Percentiles rank a stretch among this genome's conserved stretches.
phyloP scores from a whole-genome alignment of 371 early-diverging fungal species.

The Mucor lusitanicus region DNA sequence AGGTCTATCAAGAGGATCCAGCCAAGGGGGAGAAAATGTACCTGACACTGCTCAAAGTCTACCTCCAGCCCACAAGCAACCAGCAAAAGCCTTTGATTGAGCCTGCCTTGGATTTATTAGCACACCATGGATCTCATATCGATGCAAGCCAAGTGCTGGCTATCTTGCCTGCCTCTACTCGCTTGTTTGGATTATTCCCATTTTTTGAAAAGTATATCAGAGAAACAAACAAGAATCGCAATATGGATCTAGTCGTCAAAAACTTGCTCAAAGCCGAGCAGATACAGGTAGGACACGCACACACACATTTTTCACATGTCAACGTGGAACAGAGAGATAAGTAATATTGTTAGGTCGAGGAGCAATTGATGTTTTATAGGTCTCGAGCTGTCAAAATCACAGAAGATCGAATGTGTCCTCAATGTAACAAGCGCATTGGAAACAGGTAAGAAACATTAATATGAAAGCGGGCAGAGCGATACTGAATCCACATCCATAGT shows the following conservation, averaged over 20 bases:
- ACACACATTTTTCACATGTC: not conserved
- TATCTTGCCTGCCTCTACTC: slow-evolving; percentile 58
- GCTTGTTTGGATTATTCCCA: slow-evolving; percentile 56
- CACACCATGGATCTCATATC: slow-evolving; percentile 72
- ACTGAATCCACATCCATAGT: slow-evolving; percentile 21
- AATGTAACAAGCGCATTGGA: slow-evolving; percentile 80
- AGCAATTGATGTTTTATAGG: slow-evolving; percentile 65
- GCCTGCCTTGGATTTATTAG: slow-evolving; percentile 64
- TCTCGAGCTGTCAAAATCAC: slow-evolving; percentile 72
- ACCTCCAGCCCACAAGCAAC: slow-evolving; percentile 54
- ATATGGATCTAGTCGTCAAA: slow-evolving; percentile 69
- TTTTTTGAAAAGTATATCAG: slow-evolving; percentile 75
- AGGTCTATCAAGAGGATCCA: slow-evolving; percentile 59
- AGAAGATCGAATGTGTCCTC: slow-evolving; percentile 80
- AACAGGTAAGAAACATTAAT: slow-evolving; percentile 58
- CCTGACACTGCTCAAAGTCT: slow-evolving; percentile 64
- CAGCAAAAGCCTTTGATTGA: slow-evolving; percentile 58
- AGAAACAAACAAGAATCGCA: slow-evolving; percentile 62
- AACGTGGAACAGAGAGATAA: not conserved
- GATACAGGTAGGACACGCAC: slow-evolving; percentile 52
- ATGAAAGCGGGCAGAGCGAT: not conserved
- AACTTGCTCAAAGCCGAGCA: slow-evolving; percentile 72
- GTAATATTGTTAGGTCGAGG: slow-evolving; percentile 57
- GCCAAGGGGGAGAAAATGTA: slow-evolving; percentile 65
- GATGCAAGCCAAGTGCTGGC: slow-evolving; percentile 59